Percentiles rank a stretch among this genome's conserved stretches.
Conservation (phyloP, 108 stramenopile genomes). For the Phaeodactylum tricornutum region DNA sequence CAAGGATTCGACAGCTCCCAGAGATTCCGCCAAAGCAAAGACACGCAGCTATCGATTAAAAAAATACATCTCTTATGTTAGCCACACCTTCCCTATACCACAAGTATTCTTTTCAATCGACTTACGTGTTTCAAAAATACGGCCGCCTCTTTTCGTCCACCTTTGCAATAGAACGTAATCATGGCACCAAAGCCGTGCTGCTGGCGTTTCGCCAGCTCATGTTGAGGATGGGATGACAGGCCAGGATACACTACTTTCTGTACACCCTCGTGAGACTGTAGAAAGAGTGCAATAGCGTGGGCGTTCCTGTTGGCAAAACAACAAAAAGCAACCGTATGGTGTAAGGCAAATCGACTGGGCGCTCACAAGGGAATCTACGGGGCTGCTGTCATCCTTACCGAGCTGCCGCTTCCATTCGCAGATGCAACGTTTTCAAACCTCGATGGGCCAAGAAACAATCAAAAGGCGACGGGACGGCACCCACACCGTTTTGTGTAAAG, state of each 20-base stretch:
- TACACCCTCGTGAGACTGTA: constrained; percentile 53
- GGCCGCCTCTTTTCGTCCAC: constrained; percentile 44
- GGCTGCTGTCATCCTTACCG: constrained; percentile 13
- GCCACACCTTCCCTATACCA: neutral
- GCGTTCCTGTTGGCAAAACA: constrained; percentile 46
- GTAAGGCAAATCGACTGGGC: neutral
- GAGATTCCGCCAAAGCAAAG: constrained; percentile 59
- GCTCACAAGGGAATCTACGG: neutral
- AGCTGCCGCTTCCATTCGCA: constrained; percentile 78
- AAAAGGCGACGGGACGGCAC: constrained; percentile 55
- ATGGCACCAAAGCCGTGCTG: constrained; percentile 78
- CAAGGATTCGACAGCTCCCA: constrained; percentile 78
- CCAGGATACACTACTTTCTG: constrained; percentile 74
- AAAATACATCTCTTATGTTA: neutral
- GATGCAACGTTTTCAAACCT: constrained; percentile 80
- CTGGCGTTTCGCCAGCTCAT: constrained; percentile 68
- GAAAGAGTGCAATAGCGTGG: constrained; percentile 49
- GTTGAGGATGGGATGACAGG: constrained; percentile 51
- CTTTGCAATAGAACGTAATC: constrained; percentile 81
- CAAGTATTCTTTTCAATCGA: neutral
- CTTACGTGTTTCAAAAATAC: constrained; percentile 42
- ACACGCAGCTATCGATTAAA: constrained; percentile 26
- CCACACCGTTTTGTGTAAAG: constrained; percentile 84
- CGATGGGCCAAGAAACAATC: constrained; percentile 79
- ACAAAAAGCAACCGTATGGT: neutral